Base-by-base conservation (phyloP, 192 early-diverging fungal genomes). In the Chytriomyces sp. region DNA sequence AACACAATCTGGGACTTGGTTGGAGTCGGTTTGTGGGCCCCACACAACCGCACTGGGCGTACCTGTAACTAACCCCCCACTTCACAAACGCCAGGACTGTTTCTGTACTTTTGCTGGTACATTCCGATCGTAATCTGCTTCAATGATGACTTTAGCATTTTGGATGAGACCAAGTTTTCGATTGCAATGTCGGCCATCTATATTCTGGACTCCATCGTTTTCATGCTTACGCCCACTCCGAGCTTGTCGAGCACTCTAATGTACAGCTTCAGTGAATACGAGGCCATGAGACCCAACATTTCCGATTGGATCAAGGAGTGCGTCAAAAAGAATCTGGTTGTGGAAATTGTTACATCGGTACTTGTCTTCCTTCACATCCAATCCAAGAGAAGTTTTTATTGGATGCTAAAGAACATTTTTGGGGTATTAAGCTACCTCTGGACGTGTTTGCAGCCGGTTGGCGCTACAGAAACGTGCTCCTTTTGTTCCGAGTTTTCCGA, bases 211-310 rank as follows among this genome's bases (percentile, higher is more conserved):
- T 64, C 62, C 1, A 24, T 64, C 20, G 26, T 64, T 11, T 24
- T 26, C 1, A 11, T 64, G 1, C 20, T 64, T 26, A 64, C 62
- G 11, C 62, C 62, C 11, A 18, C 1, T 11, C 62, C 62, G 11
- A 26, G 10, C 11, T 26, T 23, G 10, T 11, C 26, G 28, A 64
- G 11, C 69, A 70, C 49, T 57, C 16, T 11, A 9, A 70, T 70
- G 69, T 70, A 16, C 46, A 70, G 69, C 46, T 70, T 70, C 26
- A 6, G 50, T 9, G 69, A 70, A 57, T 70, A 70, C 20, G 69
- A 70, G 43, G 46, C 69, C 3, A 70, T 59, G 69, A 16, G 69
- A 43, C 69, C 69, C 9, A 44, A 20, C 9, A 20, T 70, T 9
- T 13, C 18, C 5, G 20, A 57, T 11, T 70, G 69, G 69, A n/a